Evolutionary conservation across 1,284 basidiomycete species (phyloP).

Genomic region (Rhodotorula sp.): DNA sequence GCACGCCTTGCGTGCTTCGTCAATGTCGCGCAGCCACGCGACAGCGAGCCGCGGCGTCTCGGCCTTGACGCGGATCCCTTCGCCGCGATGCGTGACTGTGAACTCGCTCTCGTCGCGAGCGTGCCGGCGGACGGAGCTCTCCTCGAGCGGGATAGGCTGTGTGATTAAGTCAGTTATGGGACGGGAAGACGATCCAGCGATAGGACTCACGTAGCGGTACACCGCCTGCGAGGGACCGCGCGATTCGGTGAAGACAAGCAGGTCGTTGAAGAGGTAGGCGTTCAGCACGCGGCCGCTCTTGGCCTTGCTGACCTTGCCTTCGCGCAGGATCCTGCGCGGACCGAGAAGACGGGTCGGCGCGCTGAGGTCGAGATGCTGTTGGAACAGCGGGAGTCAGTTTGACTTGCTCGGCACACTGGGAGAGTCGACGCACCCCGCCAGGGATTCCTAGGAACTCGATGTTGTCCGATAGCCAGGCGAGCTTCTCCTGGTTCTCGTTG

Average conservation of each 20-base stretch:
- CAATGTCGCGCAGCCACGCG: conserved; percentile 34
- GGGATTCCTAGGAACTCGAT: conserved; percentile 51
- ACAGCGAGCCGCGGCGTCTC: conserved; percentile 18
- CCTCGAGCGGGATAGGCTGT: conserved; percentile 35
- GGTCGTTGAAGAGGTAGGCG: conserved; percentile 49
- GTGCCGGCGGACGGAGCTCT: conserved; percentile 21
- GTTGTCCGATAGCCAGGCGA: conserved; percentile 70
- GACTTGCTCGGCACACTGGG: not conserved
- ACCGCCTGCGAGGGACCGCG: conserved; percentile 42
- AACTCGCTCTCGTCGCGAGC: conserved; percentile 62
- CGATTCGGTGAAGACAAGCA: conserved; percentile 47
- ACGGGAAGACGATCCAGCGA: no score
- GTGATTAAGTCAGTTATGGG: no score
- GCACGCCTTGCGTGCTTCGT: conserved; percentile 16
- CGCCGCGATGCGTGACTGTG: conserved; percentile 56
- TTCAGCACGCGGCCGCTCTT: conserved; percentile 75
- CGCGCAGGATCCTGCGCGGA: conserved; percentile 70
- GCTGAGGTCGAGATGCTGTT: conserved; percentile 81
- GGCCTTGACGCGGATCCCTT: conserved; percentile 29
- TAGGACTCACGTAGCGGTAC: conserved; percentile 31
- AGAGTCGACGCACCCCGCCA: not conserved
- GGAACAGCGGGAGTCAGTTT: not conserved
- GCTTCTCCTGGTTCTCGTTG: conserved; percentile 73
- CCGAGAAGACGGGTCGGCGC: conserved; percentile 81
- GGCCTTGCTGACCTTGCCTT: conserved; percentile 74